Conservation (phyloP, 768 basidiomycete species). For the Suillus fuscotomentosus region DNA sequence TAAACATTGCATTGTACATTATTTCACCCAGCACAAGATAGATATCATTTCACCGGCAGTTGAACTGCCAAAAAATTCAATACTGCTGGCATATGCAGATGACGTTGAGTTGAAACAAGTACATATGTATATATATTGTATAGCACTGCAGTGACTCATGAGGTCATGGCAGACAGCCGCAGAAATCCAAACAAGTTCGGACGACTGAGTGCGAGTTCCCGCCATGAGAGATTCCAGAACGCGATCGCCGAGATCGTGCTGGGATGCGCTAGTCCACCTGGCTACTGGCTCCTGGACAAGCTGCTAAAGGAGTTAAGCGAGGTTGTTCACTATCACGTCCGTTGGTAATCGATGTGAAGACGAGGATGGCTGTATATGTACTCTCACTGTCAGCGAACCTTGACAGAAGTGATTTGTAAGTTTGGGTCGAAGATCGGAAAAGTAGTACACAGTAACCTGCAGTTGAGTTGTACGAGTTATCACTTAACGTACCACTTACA, state of each 20-base stretch:
- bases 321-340: neutral
- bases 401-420: neutral
- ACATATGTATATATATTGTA: neutral
- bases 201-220: neutral
- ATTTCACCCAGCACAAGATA: neutral
- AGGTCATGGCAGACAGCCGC: neutral
- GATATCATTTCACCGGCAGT: neutral
- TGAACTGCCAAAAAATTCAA: neutral
- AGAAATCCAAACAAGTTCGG: neutral
- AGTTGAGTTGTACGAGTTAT: neutral
- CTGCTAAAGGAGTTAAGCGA: neutral
- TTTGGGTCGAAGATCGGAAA: neutral
- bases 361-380: neutral
- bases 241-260: neutral
- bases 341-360: neutral
- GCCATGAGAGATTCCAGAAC: neutral
- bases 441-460: neutral
- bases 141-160: neutral
- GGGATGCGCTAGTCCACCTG: neutral
- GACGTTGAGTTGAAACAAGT: neutral
- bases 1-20: slow-evolving; percentile 2
- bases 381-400: neutral
- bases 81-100: neutral
- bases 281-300: neutral
- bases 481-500: neutral